Base-by-base conservation (phyloP, 139 green algal species). In the Chlorella vulgaris region DNA sequence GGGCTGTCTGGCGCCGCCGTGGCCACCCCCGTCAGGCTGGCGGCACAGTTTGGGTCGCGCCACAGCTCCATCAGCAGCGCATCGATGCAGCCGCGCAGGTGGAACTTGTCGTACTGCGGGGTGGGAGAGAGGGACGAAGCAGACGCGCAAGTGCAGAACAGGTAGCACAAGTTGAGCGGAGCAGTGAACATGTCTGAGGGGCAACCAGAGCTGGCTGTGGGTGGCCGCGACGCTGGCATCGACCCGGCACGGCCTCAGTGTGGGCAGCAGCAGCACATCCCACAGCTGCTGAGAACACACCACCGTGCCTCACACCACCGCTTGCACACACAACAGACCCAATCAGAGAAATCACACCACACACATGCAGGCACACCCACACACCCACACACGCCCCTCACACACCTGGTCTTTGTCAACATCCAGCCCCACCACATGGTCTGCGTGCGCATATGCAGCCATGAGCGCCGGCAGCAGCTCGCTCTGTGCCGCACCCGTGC, bases 371-470 rank as follows among this genome's bases (percentile, higher is more conserved):
- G n/a, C n/a, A n/a, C n/a, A n/a, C n/a, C n/a, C n/a, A n/a, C n/a
- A n/a, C n/a, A n/a, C n/a, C n/a, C n/a, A n/a, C n/a, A n/a, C n/a
- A n/a, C n/a, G n/a, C n/a, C n/a, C n/a, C 63, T 4, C 7, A 19
- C 69, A 5, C 73, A 89, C 91, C 53, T 83, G 50, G 78, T 92
- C 84, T 66, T 88, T 88, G 81, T 96, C 93, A 61, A 96, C 93
- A 43, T 96, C 93, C 80, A 96, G 87, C 13, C 93, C 92, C 67
- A 94, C 93, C 73, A 96, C 93, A 81, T 90, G 86, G 81, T 96
- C 93, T 7, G 92, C 92, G 19, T 84, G 83, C 2, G 88, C 84
- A 67, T 96, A 94, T 8, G 88, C 85, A 15, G 83, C 73, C 92
- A 96, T 94, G 31, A 96, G 86, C 18, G 92, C 92, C 1, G 92